These are phyloP conservation scores for Petunia axillaris DNA, from an alignment of 257 asterid genomes.

Conservation along the genomic window DNA sequence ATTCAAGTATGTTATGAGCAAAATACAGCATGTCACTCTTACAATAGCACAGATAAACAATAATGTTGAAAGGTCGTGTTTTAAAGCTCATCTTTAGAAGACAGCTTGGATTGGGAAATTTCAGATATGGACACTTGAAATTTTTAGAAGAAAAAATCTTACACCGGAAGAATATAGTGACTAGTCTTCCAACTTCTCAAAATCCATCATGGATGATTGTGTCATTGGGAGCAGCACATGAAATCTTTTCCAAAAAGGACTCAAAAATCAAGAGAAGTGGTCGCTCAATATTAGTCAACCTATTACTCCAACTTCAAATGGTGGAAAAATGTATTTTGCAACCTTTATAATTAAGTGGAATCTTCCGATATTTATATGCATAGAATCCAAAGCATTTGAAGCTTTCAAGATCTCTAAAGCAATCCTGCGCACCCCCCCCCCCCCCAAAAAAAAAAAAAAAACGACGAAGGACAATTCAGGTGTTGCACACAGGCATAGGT, in stretches of 20 bases:
- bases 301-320: neutral
- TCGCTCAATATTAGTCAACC: no score
- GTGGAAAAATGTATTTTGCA: neutral
- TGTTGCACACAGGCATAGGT: neutral
- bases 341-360: constrained; percentile 6
- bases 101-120: neutral
- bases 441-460: neutral
- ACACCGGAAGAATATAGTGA: neutral
- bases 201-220: neutral
- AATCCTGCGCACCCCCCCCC: neutral
- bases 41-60: neutral
- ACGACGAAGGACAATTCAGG: neutral
- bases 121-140: neutral
- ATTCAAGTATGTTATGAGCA: constrained; percentile 1
- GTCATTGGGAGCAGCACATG: neutral
- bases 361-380: neutral
- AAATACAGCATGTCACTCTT: neutral
- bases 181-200: neutral
- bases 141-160: neutral
- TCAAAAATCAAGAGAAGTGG: neutral
- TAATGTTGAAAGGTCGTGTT: neutral
- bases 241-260: neutral
- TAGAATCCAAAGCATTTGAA: neutral
- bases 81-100: neutral
- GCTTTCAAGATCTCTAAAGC: neutral